Evolutionary conservation across 2,329 filamentous ascomycete species (phyloP).

Genomic region (Ascochyta pisi): DNA sequence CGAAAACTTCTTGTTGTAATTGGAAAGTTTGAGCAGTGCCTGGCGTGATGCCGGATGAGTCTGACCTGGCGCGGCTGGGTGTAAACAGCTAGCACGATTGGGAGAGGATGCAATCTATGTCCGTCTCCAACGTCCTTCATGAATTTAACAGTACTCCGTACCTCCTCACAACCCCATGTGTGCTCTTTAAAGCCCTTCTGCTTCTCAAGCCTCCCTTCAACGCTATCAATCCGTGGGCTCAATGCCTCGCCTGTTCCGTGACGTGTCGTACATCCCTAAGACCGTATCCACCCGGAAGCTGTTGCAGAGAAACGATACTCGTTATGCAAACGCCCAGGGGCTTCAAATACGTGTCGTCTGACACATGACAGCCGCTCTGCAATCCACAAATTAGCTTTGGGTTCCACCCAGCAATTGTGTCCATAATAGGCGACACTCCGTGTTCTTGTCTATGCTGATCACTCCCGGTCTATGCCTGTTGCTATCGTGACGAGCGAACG

Average conservation of each 20-base stretch:
- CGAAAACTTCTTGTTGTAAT: slow-evolving; percentile 36
- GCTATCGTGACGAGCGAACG: not conserved
- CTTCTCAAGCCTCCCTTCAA: not conserved
- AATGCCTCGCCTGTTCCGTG: not conserved
- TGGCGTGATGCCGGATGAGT: not conserved
- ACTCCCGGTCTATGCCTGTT: not conserved
- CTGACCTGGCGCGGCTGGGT: not conserved
- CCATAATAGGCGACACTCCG: not conserved
- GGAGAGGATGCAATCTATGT: not conserved
- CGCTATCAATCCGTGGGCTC: not conserved
- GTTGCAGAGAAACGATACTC: not conserved
- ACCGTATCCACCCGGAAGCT: not conserved
- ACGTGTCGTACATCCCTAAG: not conserved
- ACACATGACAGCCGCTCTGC: slow-evolving; percentile 6
- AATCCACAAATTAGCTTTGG: no score
- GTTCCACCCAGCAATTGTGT: not conserved
- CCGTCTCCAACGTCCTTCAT: not conserved
- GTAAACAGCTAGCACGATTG: not conserved
- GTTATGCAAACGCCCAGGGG: not conserved
- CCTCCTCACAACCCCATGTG: not conserved
- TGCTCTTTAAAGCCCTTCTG: no score
- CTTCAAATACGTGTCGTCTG: not conserved
- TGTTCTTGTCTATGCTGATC: not conserved
- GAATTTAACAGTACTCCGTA: not conserved
- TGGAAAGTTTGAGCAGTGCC: slow-evolving; percentile 11